A percentile compares a stretch with the other conserved stretches of the same genome.
These are phyloP conservation scores for Populus tremula DNA, from an alignment of 345 rosid genomes.

Conservation along the genomic window DNA sequence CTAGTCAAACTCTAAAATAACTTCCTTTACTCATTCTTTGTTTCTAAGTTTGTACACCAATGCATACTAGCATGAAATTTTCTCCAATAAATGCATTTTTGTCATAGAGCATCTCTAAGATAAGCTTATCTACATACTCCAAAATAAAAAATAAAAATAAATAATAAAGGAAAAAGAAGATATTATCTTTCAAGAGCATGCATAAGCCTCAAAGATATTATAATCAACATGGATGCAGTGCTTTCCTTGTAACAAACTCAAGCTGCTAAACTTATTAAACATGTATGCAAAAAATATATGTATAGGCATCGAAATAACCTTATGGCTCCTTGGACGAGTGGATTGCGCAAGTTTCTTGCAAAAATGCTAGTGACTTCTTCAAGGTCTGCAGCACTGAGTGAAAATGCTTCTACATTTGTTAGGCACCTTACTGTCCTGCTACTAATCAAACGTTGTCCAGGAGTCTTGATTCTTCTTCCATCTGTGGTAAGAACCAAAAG, in stretches of 20 bases:
- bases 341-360: conserved; percentile 56
- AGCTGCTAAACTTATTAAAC: not conserved
- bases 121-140: not conserved
- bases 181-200: not conserved
- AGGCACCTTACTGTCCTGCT: conserved; percentile 59
- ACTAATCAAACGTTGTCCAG: conserved; percentile 49
- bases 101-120: not conserved
- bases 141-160: no score
- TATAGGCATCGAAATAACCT: conserved; percentile 36
- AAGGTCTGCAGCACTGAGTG: conserved; percentile 70
- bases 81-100: not conserved
- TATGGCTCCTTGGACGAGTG: conserved; percentile 81
- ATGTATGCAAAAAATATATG: not conserved
- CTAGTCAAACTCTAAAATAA: not conserved
- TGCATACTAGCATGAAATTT: not conserved
- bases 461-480: conserved; percentile 43
- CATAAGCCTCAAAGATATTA: no score
- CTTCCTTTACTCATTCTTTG: not conserved
- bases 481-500: conserved; percentile 32
- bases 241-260: not conserved
- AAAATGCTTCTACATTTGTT: conserved; percentile 83
- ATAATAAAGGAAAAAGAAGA: no score
- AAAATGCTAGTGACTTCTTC: conserved; percentile 76
- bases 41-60: not conserved
- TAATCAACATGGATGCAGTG: not conserved